These are phyloP conservation scores for Trametes punicea DNA, from an alignment of 768 basidiomycete species.

Conservation along the genomic window DNA sequence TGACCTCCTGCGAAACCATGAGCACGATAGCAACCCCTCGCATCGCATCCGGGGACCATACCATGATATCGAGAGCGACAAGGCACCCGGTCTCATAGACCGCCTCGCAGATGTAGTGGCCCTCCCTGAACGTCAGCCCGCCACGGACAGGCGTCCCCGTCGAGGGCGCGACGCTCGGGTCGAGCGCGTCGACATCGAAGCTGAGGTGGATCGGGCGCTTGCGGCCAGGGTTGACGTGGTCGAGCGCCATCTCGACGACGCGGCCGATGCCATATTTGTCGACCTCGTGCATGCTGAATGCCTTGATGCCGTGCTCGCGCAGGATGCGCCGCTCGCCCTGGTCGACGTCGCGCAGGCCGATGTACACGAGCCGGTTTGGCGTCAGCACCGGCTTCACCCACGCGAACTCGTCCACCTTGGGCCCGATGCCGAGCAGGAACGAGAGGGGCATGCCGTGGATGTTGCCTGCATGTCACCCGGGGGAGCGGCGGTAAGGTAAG, in stretches of 20 bases:
- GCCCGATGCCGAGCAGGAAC: constrained; percentile 66
- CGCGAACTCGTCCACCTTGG: constrained; percentile 40
- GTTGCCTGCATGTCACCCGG: constrained; percentile 54
- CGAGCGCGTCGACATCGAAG: constrained; percentile 94
- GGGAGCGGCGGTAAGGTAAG: background rate
- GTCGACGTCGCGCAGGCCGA: constrained; percentile 94
- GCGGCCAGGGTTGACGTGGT: constrained; percentile 85
- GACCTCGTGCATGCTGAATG: constrained; percentile 63
- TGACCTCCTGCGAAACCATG: constrained; percentile 70
- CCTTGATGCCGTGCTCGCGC: constrained; percentile 75
- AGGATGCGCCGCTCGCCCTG: constrained; percentile 84
- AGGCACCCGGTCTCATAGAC: constrained; percentile 90
- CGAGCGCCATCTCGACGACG: constrained; percentile 95
- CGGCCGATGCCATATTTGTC: constrained; percentile 86
- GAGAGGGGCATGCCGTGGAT: constrained; percentile 98
- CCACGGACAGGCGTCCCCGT: constrained; percentile 95
- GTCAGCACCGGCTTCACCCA: constrained; percentile 67
- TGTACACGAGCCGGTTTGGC: constrained; percentile 85
- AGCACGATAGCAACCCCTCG: too few relatives aligned
- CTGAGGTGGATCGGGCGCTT: constrained; percentile 88
- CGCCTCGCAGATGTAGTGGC: constrained; percentile 96
- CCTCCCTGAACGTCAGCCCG: constrained; percentile 94
- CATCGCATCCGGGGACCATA: too few relatives aligned
- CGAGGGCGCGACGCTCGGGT: constrained; percentile 94
- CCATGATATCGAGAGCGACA: constrained; percentile 94